These are phyloP conservation scores for Sungouiozyma ichnusensis DNA, from an alignment of 805 yeast species.

Conservation along the genomic window DNA sequence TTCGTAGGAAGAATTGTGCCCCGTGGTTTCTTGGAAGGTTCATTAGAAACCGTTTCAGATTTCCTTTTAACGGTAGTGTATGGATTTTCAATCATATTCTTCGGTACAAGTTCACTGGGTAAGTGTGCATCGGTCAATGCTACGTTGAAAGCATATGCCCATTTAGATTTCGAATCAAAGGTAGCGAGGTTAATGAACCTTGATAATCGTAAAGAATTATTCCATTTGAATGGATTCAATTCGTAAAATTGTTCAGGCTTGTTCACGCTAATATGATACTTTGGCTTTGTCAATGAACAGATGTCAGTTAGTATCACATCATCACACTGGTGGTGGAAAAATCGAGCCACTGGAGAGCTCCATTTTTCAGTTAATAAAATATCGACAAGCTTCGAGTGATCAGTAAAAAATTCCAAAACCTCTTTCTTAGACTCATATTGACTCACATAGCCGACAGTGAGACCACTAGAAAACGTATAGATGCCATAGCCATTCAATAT, in stretches of 20 bases:
- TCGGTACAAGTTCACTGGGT: constrained; percentile 12
- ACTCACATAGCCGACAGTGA: constrained; percentile 38
- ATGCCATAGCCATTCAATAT: constrained; percentile 30
- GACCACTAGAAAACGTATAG: constrained; percentile 34
- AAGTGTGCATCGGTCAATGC: constrained; percentile 19
- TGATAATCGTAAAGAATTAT: constrained; percentile 33
- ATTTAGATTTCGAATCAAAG: constrained; percentile 44
- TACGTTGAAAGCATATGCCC: constrained; percentile 68
- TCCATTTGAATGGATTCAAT: constrained; percentile 50
- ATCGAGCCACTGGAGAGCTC: constrained; percentile 44
- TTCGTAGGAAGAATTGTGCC: constrained; percentile 42
- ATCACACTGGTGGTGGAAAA: constrained; percentile 37
- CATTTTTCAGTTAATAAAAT: constrained; percentile 49
- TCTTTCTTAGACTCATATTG: constrained; percentile 26
- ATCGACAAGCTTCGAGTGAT: constrained; percentile 32
- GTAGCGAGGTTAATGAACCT: constrained; percentile 58
- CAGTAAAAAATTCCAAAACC: constrained; percentile 12
- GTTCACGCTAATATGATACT: constrained; percentile 49
- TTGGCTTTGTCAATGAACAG: constrained; percentile 40
- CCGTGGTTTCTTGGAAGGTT: constrained; percentile 7
- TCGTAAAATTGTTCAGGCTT: constrained; percentile 42
- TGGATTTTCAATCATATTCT: constrained; percentile 13
- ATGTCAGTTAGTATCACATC: constrained; percentile 37
- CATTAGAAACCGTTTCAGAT: background rate
- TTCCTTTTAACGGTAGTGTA: constrained; percentile 2